Conservation (phyloP, 169 alveolate genomes). For the Plasmodium reichenowi region DNA sequence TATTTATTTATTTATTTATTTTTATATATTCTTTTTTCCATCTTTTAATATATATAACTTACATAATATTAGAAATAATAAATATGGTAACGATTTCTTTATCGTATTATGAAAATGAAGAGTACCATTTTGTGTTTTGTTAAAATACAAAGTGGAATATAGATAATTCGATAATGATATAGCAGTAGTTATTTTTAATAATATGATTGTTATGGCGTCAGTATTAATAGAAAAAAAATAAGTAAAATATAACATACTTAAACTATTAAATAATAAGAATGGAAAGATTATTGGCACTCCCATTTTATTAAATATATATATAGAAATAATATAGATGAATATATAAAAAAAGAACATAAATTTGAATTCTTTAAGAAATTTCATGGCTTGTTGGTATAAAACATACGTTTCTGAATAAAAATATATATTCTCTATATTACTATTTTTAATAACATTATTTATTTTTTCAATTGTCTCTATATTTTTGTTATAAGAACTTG, state of each 20-base stretch:
- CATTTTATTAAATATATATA: conserved; percentile 32
- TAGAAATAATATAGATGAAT: conserved; percentile 13
- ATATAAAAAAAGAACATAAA: conserved; percentile 10
- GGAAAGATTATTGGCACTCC: conserved; percentile 26
- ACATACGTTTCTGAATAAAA: conserved; percentile 57
- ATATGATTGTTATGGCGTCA: conserved; percentile 29
- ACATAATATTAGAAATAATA: conserved; percentile 40
- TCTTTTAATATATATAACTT: conserved; percentile 6
- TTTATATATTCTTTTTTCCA: not conserved
- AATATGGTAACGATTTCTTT: conserved; percentile 25
- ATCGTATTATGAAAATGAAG: not conserved
- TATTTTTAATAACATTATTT: conserved; percentile 33
- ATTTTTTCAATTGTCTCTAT: conserved; percentile 15
- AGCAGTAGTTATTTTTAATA: conserved; percentile 16
- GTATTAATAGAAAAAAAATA: conserved; percentile 39
- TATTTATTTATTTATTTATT: not conserved
- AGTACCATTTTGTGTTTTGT: not conserved
- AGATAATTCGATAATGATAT: conserved; percentile 52
- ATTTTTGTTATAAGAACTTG: conserved; percentile 20
- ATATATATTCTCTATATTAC: conserved; percentile 34
- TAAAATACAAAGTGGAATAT: conserved; percentile 46
- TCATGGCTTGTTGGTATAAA: conserved; percentile 42
- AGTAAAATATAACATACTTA: conserved; percentile 34
- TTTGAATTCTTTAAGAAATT: conserved; percentile 34
- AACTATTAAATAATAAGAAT: conserved; percentile 48